phyloP scores from a whole-genome alignment of 169 alveolate genomes.

The Cryptosporidium ryanae region DNA sequence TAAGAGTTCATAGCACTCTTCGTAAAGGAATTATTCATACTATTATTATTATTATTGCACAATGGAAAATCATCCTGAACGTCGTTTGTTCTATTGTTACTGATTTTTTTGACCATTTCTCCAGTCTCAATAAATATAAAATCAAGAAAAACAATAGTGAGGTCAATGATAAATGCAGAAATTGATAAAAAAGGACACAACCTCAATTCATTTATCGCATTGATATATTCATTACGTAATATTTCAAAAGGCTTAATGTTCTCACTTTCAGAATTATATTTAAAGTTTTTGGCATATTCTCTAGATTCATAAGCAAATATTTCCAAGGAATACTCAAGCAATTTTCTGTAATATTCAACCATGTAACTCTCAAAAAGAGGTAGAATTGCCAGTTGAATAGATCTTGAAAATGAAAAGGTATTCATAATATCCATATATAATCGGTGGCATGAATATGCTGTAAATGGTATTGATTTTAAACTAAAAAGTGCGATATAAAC shows the following conservation, averaged over 20 bases:
- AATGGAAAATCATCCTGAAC: not conserved
- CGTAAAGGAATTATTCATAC: not conserved
- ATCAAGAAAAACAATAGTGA: constrained; percentile 10
- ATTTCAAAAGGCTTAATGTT: constrained; percentile 23
- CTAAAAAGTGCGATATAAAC: constrained; percentile 40
- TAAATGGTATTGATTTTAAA: constrained; percentile 35
- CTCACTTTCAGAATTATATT: not conserved
- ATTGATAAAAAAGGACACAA: constrained; percentile 43
- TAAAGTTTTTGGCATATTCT: not conserved
- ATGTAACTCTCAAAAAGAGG: constrained; percentile 57
- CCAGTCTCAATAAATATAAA: not conserved
- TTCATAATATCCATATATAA: constrained; percentile 20
- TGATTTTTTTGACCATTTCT: constrained; percentile 3
- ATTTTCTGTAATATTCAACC: constrained; percentile 60
- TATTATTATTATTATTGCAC: not conserved
- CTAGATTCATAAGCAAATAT: constrained; percentile 24
- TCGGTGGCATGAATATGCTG: constrained; percentile 40
- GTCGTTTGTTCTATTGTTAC: not conserved
- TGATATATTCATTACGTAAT: constrained; percentile 14
- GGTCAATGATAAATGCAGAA: constrained; percentile 12
- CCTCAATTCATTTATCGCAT: constrained; percentile 37
- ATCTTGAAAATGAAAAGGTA: constrained; percentile 49
- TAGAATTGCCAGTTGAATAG: constrained; percentile 4
- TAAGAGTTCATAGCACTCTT: not conserved
- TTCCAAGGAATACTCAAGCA: constrained; percentile 34